Evolutionary conservation across 768 basidiomycete genomes (phyloP).

Genomic region (Pulveroboletus sp.): DNA sequence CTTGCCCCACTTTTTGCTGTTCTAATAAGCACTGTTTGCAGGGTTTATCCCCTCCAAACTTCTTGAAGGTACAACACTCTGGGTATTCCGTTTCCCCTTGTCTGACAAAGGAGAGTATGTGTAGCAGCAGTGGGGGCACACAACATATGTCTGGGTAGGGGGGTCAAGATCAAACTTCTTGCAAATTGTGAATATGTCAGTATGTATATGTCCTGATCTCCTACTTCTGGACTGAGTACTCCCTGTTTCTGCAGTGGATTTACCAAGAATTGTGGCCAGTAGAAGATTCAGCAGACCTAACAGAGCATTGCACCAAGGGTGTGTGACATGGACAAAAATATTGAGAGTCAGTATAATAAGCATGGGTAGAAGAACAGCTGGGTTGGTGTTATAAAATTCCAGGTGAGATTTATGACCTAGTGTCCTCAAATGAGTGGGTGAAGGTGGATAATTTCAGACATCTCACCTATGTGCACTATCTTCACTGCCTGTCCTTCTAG

Average conservation of each 20-base stretch:
- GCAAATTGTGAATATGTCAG: slow-evolving; percentile 17
- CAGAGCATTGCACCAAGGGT: neutral
- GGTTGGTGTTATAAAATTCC: neutral
- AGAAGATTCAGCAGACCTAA: too few species aligned
- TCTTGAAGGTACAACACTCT: slow-evolving; percentile 17
- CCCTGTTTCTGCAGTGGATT: too few species aligned
- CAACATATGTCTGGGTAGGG: slow-evolving; percentile 14
- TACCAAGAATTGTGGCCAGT: neutral
- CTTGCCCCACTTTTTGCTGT: neutral
- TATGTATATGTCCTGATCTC: neutral
- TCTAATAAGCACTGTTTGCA: slow-evolving; percentile 12
- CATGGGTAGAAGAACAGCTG: neutral
- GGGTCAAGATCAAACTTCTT: slow-evolving; percentile 19
- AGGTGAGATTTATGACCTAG: too few species aligned
- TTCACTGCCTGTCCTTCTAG: neutral
- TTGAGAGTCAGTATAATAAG: neutral
- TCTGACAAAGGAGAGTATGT: slow-evolving; percentile 12
- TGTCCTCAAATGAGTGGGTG: too few species aligned
- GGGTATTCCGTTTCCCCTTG: slow-evolving; percentile 11
- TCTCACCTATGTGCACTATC: neutral
- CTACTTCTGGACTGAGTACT: neutral
- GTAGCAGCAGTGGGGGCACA: slow-evolving; percentile 28
- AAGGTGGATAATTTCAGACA: too few species aligned
- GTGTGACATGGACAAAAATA: neutral
- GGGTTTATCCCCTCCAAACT: slow-evolving; percentile 8